A percentile compares a stretch with the other conserved stretches of the same genome.
Conservation (phyloP, 495 filamentous ascomycete genomes). For the Trichoderma gamsii region DNA sequence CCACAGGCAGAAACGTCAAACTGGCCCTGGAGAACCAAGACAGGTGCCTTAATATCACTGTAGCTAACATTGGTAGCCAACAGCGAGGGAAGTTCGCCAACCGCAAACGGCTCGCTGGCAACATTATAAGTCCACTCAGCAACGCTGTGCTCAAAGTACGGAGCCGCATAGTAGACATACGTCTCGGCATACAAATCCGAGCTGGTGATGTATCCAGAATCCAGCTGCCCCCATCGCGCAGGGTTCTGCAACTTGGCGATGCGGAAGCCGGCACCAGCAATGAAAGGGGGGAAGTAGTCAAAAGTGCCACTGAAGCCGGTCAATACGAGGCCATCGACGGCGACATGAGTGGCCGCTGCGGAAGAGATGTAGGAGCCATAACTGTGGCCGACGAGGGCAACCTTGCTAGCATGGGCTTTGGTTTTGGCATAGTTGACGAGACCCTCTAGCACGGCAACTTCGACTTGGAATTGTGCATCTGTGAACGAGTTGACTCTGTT, state of each 20-base stretch:
- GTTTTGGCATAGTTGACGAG: slow-evolving; percentile 24
- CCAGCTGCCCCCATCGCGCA: slow-evolving; percentile 22
- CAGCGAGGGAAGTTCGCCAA: slow-evolving; percentile 25
- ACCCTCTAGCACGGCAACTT: slow-evolving; percentile 24
- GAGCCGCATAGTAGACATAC: slow-evolving; percentile 22
- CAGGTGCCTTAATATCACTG: slow-evolving; percentile 20
- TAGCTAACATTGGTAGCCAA: slow-evolving; percentile 21
- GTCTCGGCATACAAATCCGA: slow-evolving; percentile 23
- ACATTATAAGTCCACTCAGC: slow-evolving; percentile 24
- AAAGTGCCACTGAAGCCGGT: slow-evolving; percentile 26
- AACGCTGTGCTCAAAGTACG: slow-evolving; percentile 24
- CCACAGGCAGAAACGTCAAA: slow-evolving; percentile 27
- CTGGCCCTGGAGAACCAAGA: slow-evolving; percentile 24
- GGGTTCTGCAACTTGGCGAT: slow-evolving; percentile 21
- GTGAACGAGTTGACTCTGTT: slow-evolving; percentile 20
- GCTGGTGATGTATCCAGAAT: slow-evolving; percentile 22
- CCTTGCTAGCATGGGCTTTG: slow-evolving; percentile 21
- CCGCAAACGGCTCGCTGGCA: slow-evolving; percentile 26
- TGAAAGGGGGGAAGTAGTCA: slow-evolving; percentile 23
- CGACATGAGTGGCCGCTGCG: slow-evolving; percentile 21
- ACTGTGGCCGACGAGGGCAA: slow-evolving; percentile 29
- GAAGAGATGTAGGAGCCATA: slow-evolving; percentile 27
- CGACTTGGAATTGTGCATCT: slow-evolving; percentile 27
- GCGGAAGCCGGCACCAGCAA: slow-evolving; percentile 24
- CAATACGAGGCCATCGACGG: slow-evolving; percentile 23